These are phyloP conservation scores for Saxispiralis lemnorum DNA, from an alignment of 495 filamentous ascomycete species.

Conservation along the genomic window DNA sequence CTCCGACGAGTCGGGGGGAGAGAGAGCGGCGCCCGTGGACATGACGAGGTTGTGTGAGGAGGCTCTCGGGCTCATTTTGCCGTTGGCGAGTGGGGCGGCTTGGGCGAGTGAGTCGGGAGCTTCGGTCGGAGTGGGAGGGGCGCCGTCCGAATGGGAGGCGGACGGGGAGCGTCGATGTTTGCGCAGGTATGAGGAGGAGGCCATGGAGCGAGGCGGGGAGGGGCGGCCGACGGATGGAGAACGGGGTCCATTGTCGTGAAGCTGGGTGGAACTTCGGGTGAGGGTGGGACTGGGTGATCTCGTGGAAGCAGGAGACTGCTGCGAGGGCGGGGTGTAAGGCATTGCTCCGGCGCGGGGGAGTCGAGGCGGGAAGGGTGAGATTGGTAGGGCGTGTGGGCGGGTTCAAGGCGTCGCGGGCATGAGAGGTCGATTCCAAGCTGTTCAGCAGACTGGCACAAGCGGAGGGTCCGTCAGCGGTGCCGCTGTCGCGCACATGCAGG, in stretches of 20 bases:
- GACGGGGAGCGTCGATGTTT: slow-evolving; percentile 50
- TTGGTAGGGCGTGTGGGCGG: slow-evolving; percentile 2
- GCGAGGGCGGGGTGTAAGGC: slow-evolving; percentile 86
- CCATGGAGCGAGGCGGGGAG: slow-evolving; percentile 51
- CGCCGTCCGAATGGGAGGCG: slow-evolving; percentile 23
- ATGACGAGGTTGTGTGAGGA: slow-evolving; percentile 47
- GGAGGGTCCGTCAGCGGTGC: too few species aligned
- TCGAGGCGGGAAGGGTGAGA: neutral
- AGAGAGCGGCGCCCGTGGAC: slow-evolving; percentile 64
- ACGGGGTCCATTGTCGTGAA: slow-evolving; percentile 15
- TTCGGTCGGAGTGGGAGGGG: slow-evolving; percentile 23
- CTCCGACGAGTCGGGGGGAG: slow-evolving; percentile 65
- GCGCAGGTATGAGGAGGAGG: slow-evolving; percentile 57
- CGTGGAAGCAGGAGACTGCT: slow-evolving; percentile 61
- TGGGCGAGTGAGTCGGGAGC: slow-evolving; percentile 17
- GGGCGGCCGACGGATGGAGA: slow-evolving; percentile 25
- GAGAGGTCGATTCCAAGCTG: neutral
- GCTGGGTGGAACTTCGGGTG: slow-evolving; percentile 37
- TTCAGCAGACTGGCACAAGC: too few species aligned
- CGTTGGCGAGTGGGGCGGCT: neutral
- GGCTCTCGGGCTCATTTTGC: too few species aligned
- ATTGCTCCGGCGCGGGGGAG: slow-evolving; percentile 30
- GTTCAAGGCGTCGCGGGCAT: slow-evolving; percentile 8
- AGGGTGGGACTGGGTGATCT: slow-evolving; percentile 42
- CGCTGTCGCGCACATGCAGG: too few species aligned